Evolutionary conservation across 768 basidiomycete genomes (phyloP).

Genomic region (Candolleomyces efflorescens): DNA sequence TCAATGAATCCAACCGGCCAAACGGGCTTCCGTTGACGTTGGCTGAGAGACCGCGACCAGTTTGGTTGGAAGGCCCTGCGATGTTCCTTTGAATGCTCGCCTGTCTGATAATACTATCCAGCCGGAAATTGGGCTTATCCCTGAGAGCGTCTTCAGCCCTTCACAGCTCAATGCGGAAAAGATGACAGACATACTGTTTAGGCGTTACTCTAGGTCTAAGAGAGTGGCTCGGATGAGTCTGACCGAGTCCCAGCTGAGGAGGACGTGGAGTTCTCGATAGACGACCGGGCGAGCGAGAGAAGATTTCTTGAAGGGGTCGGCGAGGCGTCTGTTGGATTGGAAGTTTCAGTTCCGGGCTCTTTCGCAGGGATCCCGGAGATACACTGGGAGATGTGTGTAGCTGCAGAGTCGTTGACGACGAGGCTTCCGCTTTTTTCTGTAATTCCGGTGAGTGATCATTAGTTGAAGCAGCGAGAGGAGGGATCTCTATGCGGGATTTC

Average conservation of each 20-base stretch:
- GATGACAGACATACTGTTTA: not conserved
- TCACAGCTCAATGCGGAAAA: not conserved
- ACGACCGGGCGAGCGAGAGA: not conserved
- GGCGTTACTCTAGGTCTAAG: not conserved
- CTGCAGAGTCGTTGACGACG: not conserved
- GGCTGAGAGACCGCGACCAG: not conserved
- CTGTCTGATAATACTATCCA: not conserved
- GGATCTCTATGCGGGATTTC: not conserved
- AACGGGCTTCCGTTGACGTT: not conserved
- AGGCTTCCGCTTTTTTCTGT: not conserved
- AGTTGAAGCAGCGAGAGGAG: not conserved
- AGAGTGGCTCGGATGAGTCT: no score
- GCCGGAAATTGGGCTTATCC: not conserved
- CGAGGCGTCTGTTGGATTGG: not conserved
- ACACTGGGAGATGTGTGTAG: not conserved
- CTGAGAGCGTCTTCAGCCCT: not conserved
- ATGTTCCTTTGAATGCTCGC: not conserved
- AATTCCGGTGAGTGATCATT: not conserved
- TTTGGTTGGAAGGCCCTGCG: not conserved
- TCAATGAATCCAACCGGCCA: no score
- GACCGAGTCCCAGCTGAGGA: not conserved
- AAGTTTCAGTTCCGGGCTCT: not conserved
- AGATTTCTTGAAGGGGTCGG: constrained; percentile 6
- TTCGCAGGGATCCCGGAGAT: not conserved
- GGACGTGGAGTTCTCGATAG: not conserved